Percentiles rank a stretch among this genome's conserved stretches.
Evolutionary conservation across 257 asterid species (phyloP).

Genomic region (Solanum lignicaule): DNA sequence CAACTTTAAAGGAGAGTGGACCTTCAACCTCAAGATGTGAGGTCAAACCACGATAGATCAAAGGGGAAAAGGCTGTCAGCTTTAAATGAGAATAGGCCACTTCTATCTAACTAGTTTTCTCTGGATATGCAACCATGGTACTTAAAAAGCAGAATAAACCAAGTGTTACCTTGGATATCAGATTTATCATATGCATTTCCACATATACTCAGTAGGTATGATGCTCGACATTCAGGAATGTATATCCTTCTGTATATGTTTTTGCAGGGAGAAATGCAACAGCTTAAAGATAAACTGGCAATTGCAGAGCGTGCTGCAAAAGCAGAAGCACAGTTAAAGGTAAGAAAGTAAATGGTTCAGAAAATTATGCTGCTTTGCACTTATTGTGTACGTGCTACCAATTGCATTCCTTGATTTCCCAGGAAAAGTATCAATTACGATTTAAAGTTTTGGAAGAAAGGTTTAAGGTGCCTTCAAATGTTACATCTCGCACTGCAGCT

Average conservation of each 20-base stretch:
- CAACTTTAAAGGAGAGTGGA: constrained; percentile 39
- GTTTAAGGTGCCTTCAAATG: constrained; percentile 40
- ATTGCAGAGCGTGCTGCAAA: neutral
- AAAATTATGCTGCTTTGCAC: neutral
- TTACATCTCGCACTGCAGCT: constrained; percentile 28
- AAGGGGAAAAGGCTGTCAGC: neutral
- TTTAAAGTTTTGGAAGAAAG: constrained; percentile 87
- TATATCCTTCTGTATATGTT: neutral
- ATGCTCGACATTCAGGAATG: neutral
- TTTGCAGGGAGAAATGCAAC: neutral
- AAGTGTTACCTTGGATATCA: neutral
- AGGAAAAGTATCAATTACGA: constrained; percentile 82
- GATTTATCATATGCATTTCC: neutral
- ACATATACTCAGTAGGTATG: neutral
- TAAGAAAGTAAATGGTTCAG: neutral
- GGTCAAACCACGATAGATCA: neutral
- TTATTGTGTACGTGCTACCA: neutral
- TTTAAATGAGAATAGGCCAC: neutral
- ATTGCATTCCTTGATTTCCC: neutral
- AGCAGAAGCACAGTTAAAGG: neutral
- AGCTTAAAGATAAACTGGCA: neutral
- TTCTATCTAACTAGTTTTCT: neutral
- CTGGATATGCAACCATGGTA: neutral
- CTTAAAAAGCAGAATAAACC: neutral
- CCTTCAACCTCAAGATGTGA: neutral